Evolutionary conservation across 1,284 basidiomycete species (phyloP), one percentile per base, ranked within the genome.

Genomic region (Cryptococcus sp.): DNA sequence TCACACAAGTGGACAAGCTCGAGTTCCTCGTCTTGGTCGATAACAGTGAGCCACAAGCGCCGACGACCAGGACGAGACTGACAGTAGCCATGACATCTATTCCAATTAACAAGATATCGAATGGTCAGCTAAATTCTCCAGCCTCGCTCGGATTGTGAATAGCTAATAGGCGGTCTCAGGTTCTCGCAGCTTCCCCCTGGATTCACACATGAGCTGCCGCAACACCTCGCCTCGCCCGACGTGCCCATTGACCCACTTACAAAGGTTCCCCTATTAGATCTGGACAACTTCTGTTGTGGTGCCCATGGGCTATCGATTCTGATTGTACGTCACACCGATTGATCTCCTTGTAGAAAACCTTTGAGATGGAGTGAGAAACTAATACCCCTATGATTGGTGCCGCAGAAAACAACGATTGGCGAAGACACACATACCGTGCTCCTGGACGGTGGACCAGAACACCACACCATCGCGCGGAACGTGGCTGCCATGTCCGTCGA

Each of bases 371-470:
- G n/a, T n/a, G n/a, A n/a, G n/a, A n/a, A n/a, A n/a, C n/a, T n/a
- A n/a, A n/a, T n/a, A n/a, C n/a, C n/a, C n/a, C n/a, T 40, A 54
- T 46, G 31, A 27, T 27, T 27, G 40, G 31, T 53, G 17, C 23
- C 44, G 41, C 57, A 73, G 74, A 74, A 55, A 22, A 74, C 72
- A 0, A 74, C 69, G 8, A 73, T 81, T 25, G 84, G 80, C 6
- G 76, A 81, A 53, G 57, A 75, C 59, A 67, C 80, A 16, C 83
- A 85, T 61, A 78, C 82, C 19, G 86, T 86, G 10, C 82, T 91
- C 38, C 90, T 91, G 70, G 90, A 92, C 76, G 87, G 88, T 5
- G 90, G 89, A 0, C 89, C 90, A 7, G 90, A 92, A 69, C 84
- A 84, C 13, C 81, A 80, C 35, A 85, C 86, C 41, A 84, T 92